These are phyloP conservation scores for Paraphoma chrysanthemicola DNA, from an alignment of 2,329 filamentous ascomycete genomes.

Conservation along the genomic window DNA sequence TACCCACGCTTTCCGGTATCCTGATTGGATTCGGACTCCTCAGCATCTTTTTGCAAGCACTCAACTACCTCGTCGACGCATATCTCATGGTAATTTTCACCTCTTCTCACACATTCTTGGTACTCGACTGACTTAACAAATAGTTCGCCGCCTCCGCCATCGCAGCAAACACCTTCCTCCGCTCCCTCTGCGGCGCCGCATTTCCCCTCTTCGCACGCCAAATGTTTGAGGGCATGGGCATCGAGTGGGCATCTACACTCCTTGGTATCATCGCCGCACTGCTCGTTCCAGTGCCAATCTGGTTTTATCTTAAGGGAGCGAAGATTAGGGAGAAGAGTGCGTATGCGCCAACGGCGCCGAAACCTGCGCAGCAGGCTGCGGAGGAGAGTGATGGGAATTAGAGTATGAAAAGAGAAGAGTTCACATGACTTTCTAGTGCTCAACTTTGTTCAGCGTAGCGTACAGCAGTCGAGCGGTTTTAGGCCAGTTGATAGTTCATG, in stretches of 20 bases:
- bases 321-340: conserved; percentile 53
- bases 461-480: no score
- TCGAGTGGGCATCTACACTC: conserved; percentile 55
- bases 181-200: conserved; percentile 57
- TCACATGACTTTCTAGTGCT: no score
- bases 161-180: conserved; percentile 63
- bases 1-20: conserved; percentile 54
- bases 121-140: conserved; percentile 10
- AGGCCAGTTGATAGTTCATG: no score
- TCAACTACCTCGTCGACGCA: conserved; percentile 68
- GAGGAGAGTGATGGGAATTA: conserved; percentile 6
- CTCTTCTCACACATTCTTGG: neutral
- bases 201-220: conserved; percentile 64
- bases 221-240: conserved; percentile 63
- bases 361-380: conserved; percentile 9
- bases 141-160: conserved; percentile 61
- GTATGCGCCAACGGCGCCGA: conserved; percentile 49
- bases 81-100: conserved; percentile 58
- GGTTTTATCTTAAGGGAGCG: conserved; percentile 53
- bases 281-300: conserved; percentile 54
- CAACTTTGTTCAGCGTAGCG: no score
- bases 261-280: conserved; percentile 53
- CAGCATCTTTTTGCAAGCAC: conserved; percentile 63
- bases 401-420: neutral
- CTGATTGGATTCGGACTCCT: conserved; percentile 65